Conservation (phyloP, 2,329 filamentous ascomycete genomes). For the Mycogone perniciosa region DNA sequence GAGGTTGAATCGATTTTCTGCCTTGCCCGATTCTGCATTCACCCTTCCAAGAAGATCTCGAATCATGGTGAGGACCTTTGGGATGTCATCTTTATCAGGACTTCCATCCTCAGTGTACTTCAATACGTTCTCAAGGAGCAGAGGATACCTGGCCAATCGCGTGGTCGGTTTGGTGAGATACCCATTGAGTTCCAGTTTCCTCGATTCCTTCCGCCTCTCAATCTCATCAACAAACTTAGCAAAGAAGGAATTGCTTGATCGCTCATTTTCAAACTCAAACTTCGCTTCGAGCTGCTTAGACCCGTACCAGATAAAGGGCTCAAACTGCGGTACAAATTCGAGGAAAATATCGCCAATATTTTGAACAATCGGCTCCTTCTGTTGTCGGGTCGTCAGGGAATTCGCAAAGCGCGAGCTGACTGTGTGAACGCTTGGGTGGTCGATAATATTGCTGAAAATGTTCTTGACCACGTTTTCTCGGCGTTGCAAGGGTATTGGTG, state of each 20-base stretch:
- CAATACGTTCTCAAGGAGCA: constrained; percentile 82
- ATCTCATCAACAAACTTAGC: constrained; percentile 93
- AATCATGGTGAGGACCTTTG: constrained; percentile 80
- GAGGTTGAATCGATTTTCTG: constrained; percentile 95
- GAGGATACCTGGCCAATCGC: constrained; percentile 84
- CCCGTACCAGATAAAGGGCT: constrained; percentile 94
- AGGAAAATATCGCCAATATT: constrained; percentile 93
- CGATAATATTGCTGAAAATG: constrained; percentile 93
- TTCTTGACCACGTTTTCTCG: constrained; percentile 87
- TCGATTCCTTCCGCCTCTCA: constrained; percentile 89
- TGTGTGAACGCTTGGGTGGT: constrained; percentile 70
- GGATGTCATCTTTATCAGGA: constrained; percentile 85
- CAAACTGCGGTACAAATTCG: constrained; percentile 85
- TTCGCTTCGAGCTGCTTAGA: constrained; percentile 94
- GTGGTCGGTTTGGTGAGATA: constrained; percentile 98
- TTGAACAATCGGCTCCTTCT: constrained; percentile 80
- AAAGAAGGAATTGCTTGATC: constrained; percentile 77
- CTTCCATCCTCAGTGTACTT: constrained; percentile 89
- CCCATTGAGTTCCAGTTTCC: constrained; percentile 93
- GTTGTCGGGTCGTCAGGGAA: constrained; percentile 81
- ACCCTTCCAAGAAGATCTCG: constrained; percentile 81
- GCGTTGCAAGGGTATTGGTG: constrained; percentile 81
- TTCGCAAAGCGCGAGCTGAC: constrained; percentile 88
- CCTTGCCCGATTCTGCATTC: constrained; percentile 92
- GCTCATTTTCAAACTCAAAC: constrained; percentile 96